Evolutionary conservation across 2,329 filamentous ascomycete genomes (phyloP), one percentile per base, ranked within the genome.

Genomic region (Coleophoma crateriformis): DNA sequence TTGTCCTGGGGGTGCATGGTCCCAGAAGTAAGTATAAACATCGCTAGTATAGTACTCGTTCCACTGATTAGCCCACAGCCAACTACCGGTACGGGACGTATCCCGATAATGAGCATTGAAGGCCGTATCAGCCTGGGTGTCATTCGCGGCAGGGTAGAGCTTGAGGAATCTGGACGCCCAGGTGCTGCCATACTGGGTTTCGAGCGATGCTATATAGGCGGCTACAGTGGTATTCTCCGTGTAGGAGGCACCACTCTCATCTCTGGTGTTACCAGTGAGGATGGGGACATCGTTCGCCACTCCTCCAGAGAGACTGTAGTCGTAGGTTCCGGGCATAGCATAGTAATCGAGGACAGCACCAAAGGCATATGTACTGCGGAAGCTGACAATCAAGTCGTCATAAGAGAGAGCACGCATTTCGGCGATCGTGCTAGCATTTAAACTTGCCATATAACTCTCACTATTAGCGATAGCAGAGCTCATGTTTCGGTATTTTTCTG

Each of bases 181-280:
- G 27, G 56, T 49, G 27, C 50, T 51, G 19, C 46, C 56, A 38
- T 54, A 57, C 37, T 56, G 50, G 3, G 48, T 37, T 11, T 49
- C 33, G 10, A 55, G 33, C 17, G 50, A 47, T 13, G 47, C 34
- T 27, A 52, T 27, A 52, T 68, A 63, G 35, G 65, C 54, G 11
- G 57, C 50, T 1, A 62, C 53, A 11, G 60, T 63, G 53, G 60
- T 59, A 47, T 62, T 51, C 33, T 57, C 57, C 14, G 19, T 40
- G 11, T 49, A 3, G 3, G 53, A 49, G 5, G 65, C 62, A 12
- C 64, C 64, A 8, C 57, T 60, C 34, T 67, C 64, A 19, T 67
- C 65, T 14, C 63, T 63, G 27, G 61, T 66, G 50, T 67, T 67
- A n/a, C 66, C 66, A 1, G 65, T 67, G 17, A 68, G 60, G 12